Evolutionary conservation across 805 yeast genomes (phyloP).

Genomic region (Martiniozyma abietophila): DNA sequence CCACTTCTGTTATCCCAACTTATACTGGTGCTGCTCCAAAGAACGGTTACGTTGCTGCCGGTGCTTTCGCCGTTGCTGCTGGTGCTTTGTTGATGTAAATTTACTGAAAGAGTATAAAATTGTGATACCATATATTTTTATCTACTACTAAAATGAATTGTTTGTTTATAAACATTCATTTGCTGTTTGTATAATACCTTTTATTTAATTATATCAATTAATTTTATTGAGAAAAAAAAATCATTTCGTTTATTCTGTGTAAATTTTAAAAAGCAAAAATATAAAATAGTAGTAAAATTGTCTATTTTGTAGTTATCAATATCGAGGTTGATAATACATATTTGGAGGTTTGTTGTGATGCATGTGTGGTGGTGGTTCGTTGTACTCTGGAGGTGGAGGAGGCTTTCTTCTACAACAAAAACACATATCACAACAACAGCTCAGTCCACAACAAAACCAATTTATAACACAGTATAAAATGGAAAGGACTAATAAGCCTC

Average conservation of each 20-base stretch:
- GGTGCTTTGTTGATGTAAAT: slow-evolving; percentile 28
- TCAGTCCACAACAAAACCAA: slow-evolving; percentile 50
- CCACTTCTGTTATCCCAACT: slow-evolving; percentile 23
- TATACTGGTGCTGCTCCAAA: slow-evolving; percentile 29
- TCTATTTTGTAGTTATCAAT: slow-evolving; percentile 13
- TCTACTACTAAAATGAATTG: too few species aligned
- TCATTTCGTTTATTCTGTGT: too few species aligned
- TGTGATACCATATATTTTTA: too few species aligned
- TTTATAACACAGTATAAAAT: slow-evolving; percentile 43
- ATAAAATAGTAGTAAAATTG: background rate
- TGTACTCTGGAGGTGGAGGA: background rate
- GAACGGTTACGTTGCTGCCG: slow-evolving; percentile 14
- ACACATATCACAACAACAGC: slow-evolving; percentile 39
- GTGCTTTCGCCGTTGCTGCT: slow-evolving; percentile 22
- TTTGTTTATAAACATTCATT: too few species aligned
- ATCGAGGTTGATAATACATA: slow-evolving; percentile 24
- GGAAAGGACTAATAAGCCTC: slow-evolving; percentile 46
- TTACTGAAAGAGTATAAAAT: too few species aligned
- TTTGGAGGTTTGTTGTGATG: slow-evolving; percentile 19
- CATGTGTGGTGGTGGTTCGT: slow-evolving; percentile 3
- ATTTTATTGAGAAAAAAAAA: too few species aligned
- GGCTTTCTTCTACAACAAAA: slow-evolving; percentile 19
- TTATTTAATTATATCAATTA: too few species aligned
- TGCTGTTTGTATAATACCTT: too few species aligned
- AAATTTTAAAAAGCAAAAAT: too few species aligned